Conservation (phyloP, 805 yeast species). For the Cyberlindnera sargentensis region DNA sequence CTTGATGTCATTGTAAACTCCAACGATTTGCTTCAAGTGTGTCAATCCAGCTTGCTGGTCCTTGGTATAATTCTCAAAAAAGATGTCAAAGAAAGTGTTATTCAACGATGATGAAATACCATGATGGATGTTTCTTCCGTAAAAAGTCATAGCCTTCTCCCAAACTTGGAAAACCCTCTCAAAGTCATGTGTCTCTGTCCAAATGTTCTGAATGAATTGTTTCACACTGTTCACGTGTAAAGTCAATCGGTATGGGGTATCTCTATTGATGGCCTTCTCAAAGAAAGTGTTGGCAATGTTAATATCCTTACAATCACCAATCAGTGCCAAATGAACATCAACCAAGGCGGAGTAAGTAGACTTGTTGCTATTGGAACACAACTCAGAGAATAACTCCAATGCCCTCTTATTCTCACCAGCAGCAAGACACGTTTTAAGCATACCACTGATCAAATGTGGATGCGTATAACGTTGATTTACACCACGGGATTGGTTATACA, state of each 20-base stretch:
- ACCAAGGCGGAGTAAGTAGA: conserved; percentile 46
- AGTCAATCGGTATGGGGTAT: conserved; percentile 66
- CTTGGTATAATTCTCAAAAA: conserved; percentile 49
- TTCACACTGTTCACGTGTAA: conserved; percentile 70
- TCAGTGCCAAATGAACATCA: conserved; percentile 70
- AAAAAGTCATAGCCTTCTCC: conserved; percentile 53
- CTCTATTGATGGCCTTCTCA: conserved; percentile 60
- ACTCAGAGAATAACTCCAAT: conserved; percentile 51
- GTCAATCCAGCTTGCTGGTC: conserved; percentile 47
- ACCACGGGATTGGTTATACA: conserved; percentile 41
- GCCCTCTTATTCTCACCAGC: conserved; percentile 64
- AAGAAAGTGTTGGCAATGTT: conserved; percentile 67
- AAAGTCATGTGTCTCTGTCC: conserved; percentile 49
- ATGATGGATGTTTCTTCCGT: conserved; percentile 50
- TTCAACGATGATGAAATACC: conserved; percentile 69
- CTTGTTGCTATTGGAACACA: conserved; percentile 43
- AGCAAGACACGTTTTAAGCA: conserved; percentile 65
- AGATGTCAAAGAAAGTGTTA: conserved; percentile 59
- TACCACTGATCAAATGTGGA: conserved; percentile 53
- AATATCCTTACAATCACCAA: conserved; percentile 70
- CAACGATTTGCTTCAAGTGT: conserved; percentile 49
- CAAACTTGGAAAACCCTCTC: conserved; percentile 54
- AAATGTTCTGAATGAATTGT: conserved; percentile 53
- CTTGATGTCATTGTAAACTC: conserved; percentile 47
- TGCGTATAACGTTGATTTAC: conserved; percentile 20